phyloP scores from a whole-genome alignment of 495 filamentous ascomycete species.

The Podospora bellae-mahoneyi region DNA sequence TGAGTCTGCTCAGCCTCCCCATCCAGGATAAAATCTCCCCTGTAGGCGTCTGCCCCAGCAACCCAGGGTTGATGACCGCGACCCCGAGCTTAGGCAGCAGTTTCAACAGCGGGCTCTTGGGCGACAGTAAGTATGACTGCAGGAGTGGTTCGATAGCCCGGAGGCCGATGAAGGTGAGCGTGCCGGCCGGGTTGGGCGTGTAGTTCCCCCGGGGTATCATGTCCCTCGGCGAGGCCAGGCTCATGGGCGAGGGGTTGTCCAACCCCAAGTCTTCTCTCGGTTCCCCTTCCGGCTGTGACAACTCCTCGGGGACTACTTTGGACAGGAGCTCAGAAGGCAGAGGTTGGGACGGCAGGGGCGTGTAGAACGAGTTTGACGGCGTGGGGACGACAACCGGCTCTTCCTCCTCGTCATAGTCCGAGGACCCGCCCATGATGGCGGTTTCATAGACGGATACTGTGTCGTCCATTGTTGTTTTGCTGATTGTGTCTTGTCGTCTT shows the following conservation, averaged over 20 bases:
- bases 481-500: neutral
- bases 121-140: constrained; percentile 51
- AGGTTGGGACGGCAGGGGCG: neutral
- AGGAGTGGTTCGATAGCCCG: constrained; percentile 55
- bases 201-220: constrained; percentile 39
- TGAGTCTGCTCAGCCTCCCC: constrained; percentile 45
- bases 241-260: too few relatives aligned
- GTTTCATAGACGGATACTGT: neutral
- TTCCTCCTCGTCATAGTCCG: neutral
- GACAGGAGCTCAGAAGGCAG: neutral
- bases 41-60: constrained; percentile 13
- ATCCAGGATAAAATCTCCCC: constrained; percentile 45
- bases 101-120: constrained; percentile 18
- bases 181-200: constrained; percentile 46
- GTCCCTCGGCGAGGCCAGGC: constrained; percentile 15
- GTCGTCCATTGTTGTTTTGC: neutral
- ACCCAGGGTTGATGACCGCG: constrained; percentile 15
- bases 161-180: constrained; percentile 53
- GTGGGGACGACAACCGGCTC: neutral
- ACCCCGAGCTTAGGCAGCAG: constrained; percentile 25
- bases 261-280: too few relatives aligned
- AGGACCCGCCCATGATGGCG: neutral
- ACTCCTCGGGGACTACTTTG: too few relatives aligned
- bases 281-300: neutral
- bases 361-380: neutral